Evolutionary conservation across 2,329 filamentous ascomycete genomes (phyloP).

Genomic region (Stachybotrys chlorohalonatus): DNA sequence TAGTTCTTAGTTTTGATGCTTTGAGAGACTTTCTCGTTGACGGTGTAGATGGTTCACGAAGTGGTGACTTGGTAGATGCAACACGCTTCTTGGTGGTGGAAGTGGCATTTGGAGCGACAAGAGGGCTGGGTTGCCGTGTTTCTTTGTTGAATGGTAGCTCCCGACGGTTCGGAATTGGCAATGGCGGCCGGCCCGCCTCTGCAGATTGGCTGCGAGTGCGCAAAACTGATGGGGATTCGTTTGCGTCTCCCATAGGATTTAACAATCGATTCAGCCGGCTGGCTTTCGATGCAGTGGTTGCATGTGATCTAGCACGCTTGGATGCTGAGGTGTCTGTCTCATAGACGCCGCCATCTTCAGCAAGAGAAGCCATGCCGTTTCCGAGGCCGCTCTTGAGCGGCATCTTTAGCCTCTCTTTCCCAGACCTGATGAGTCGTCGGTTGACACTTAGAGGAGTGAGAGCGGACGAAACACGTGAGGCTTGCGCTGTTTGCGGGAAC

Average conservation of each 20-base stretch:
- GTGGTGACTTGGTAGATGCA: slow-evolving; percentile 5
- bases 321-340: neutral
- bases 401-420: slow-evolving; percentile 9
- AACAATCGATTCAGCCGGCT: slow-evolving; percentile 24
- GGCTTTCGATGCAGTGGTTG: slow-evolving; percentile 9
- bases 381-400: slow-evolving; percentile 15
- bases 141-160: slow-evolving; percentile 29
- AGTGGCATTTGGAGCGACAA: slow-evolving; percentile 2
- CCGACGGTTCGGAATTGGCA: slow-evolving; percentile 17
- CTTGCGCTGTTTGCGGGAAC: slow-evolving; percentile 9
- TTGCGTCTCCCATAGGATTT: slow-evolving; percentile 10
- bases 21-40: neutral
- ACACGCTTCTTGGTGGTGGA: slow-evolving; percentile 3
- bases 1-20: slow-evolving; percentile 41
- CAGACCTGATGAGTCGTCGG: slow-evolving; percentile 12
- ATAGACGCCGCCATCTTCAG: slow-evolving; percentile 36
- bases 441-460: slow-evolving; percentile 30
- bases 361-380: slow-evolving; percentile 31
- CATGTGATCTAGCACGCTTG: slow-evolving; percentile 4
- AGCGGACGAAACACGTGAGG: slow-evolving; percentile 13
- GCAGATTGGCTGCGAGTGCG: slow-evolving; percentile 7
- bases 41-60: slow-evolving; percentile 1
- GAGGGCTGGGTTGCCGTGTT: slow-evolving; percentile 3
- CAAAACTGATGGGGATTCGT: neutral
- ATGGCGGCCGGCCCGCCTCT: neutral